Evolutionary conservation across 768 basidiomycete species (phyloP), one percentile per base, ranked within the genome.

Genomic region (Lyophyllum decastes): DNA sequence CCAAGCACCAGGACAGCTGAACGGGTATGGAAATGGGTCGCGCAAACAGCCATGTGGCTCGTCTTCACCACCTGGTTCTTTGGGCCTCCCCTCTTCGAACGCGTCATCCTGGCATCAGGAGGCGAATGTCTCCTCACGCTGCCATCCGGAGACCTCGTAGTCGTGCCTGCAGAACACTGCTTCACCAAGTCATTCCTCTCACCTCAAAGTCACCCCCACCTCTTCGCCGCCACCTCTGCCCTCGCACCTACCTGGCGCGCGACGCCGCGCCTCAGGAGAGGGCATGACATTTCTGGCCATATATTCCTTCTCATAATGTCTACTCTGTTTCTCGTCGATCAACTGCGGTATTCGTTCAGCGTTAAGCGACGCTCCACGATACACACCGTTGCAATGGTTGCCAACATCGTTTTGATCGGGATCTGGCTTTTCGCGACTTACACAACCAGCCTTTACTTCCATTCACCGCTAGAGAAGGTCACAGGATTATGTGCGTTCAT

Each of bases 251-350:
- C 73, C 14, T 88, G 82, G 82, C 69, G 67, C 26, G 74, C 73
- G 0, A 64, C 71, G 2, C 92, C 94, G 9, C 76, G 89, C 26
- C 74, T 96, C 61, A 80, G 85, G 52, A 82, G 79, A 41, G 96
- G 96, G 0, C 94, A 97, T 69, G 96, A 98, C 65, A 85, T 98
- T 14, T 95, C 94, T 0, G 96, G 96, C 7, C 96, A 98, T 68
- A 78, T 94, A 27, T 98, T 97, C 76, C 81, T 98, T 59, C 81
- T 98, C 61, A 89, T 89, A 2, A 82, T 96, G 77, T 79, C 87
- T 14, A 75, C 81, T 14, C 76, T 96, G 24, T 90, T 97, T 70
- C 81, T 98, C 41, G 79, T 84, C 9, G 86, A 93, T 67, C 90
- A 94, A 70, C 70, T 95, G 30, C 74, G 79, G 17, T 78, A 81